A percentile compares a stretch with the other conserved stretches of the same genome.
Conservation (phyloP, 805 yeast genomes). For the Lachancea thermotolerans region DNA sequence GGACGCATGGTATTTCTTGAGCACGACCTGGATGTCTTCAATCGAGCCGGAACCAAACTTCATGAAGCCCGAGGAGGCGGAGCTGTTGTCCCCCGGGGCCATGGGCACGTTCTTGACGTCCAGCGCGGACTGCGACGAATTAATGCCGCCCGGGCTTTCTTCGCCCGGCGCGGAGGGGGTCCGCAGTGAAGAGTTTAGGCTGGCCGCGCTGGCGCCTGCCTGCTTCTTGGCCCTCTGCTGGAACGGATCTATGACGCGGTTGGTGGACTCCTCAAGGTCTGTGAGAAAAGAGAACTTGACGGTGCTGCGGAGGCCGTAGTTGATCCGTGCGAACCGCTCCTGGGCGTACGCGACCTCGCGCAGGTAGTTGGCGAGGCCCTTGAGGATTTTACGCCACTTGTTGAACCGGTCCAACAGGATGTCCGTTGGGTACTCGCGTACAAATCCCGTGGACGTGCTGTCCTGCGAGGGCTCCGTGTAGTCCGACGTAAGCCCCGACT, state of each 20-base stretch:
- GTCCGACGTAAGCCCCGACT: constrained; percentile 13
- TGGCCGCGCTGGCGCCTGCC: background rate
- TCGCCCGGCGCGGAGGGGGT: background rate
- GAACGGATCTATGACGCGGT: constrained; percentile 42
- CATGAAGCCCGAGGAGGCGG: constrained; percentile 45
- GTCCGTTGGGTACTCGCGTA: constrained; percentile 61
- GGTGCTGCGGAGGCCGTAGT: constrained; percentile 66
- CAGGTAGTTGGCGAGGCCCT: constrained; percentile 62
- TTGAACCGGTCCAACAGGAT: constrained; percentile 69
- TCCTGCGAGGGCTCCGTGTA: constrained; percentile 16
- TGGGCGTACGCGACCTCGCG: constrained; percentile 72
- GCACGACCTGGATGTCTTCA: constrained; percentile 66
- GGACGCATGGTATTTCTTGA: constrained; percentile 58
- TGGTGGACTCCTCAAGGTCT: constrained; percentile 28
- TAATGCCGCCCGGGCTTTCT: background rate
- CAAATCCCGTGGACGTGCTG: constrained; percentile 11
- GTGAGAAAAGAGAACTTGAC: constrained; percentile 39
- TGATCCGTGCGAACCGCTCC: constrained; percentile 65
- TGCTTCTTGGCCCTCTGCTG: constrained; percentile 32
- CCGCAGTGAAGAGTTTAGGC: background rate
- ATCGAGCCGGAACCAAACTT: constrained; percentile 72
- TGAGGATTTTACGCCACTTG: constrained; percentile 74
- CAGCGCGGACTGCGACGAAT: background rate
- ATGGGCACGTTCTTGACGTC: constrained; percentile 2
- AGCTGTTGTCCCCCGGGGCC: constrained; percentile 11